phyloP scores from a whole-genome alignment of 2,329 filamentous ascomycete species.

The Cordyceps cicadae region DNA sequence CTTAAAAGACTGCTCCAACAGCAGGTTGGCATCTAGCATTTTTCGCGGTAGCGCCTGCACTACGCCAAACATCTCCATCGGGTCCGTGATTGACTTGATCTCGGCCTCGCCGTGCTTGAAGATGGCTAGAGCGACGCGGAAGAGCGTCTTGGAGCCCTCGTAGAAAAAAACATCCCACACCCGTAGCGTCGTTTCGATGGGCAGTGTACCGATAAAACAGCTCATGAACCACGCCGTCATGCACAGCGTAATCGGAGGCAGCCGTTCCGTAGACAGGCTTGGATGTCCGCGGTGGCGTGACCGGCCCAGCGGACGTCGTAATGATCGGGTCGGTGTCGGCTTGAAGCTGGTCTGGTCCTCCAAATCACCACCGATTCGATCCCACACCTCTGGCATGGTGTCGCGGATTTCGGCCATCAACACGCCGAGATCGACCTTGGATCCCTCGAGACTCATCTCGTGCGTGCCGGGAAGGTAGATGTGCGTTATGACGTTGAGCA shows the following conservation, averaged over 20 bases:
- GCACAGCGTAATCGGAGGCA: slow-evolving; percentile 85
- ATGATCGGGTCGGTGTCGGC: slow-evolving; percentile 26
- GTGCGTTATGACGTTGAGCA: slow-evolving; percentile 85
- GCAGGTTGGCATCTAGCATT: slow-evolving; percentile 69
- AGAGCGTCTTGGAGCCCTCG: slow-evolving; percentile 88
- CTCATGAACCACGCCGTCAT: slow-evolving; percentile 99
- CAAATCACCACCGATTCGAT: slow-evolving; percentile 75
- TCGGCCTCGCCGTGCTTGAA: slow-evolving; percentile 82
- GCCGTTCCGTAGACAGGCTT: slow-evolving; percentile 40
- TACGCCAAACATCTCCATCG: slow-evolving; percentile 93
- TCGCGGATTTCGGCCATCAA: slow-evolving; percentile 83
- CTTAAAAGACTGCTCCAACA: slow-evolving; percentile 78
- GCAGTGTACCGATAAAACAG: slow-evolving; percentile 85
- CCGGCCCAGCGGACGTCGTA: slow-evolving; percentile 30
- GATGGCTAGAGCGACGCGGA: slow-evolving; percentile 81
- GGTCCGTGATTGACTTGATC: slow-evolving; percentile 71
- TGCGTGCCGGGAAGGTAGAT: slow-evolving; percentile 87
- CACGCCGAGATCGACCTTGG: slow-evolving; percentile 89
- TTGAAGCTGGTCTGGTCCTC: slow-evolving; percentile 40
- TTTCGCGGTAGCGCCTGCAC: slow-evolving; percentile 79
- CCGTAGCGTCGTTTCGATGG: slow-evolving; percentile 82
- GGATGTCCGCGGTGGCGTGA: slow-evolving; percentile 32
- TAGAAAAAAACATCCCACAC: slow-evolving; percentile 97
- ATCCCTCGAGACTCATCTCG: slow-evolving; percentile 79
- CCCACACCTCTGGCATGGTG: slow-evolving; percentile 74